These are phyloP conservation scores for Fraxinus pennsylvanica DNA, from an alignment of 257 asterid species.

Conservation along the genomic window DNA sequence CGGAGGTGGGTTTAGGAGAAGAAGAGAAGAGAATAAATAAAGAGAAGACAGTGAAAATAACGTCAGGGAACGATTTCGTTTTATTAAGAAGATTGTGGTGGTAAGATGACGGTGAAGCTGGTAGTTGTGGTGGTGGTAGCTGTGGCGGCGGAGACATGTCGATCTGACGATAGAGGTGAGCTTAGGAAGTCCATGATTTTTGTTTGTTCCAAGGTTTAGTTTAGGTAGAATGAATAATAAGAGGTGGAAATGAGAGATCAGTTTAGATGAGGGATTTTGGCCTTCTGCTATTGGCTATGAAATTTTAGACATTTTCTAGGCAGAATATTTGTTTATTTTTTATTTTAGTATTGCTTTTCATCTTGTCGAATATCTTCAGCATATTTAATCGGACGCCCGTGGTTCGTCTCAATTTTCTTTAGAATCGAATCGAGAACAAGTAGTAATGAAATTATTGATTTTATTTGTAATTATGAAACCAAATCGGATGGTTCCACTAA, in stretches of 20 bases:
- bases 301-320: no score
- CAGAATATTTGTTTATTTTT: no score
- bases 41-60: conserved; percentile 74
- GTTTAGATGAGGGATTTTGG: conserved; percentile 16
- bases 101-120: conserved; percentile 34
- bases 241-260: conserved; percentile 46
- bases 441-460: no score
- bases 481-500: no score
- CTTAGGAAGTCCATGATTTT: conserved; percentile 15
- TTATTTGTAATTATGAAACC: no score
- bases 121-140: conserved; percentile 10
- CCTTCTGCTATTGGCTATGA: neutral
- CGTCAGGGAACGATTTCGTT: conserved; percentile 65
- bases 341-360: no score
- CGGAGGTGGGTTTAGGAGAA: conserved; percentile 56
- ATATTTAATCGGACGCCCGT: no score
- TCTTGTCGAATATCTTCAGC: no score
- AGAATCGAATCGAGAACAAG: no score
- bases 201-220: conserved; percentile 14
- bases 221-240: conserved; percentile 21
- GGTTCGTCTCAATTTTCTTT: no score
- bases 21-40: conserved; percentile 63
- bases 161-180: conserved; percentile 23
- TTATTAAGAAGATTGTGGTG: conserved; percentile 45
- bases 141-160: conserved; percentile 41